Evolutionary conservation across 257 asterid genomes (phyloP), one percentile per base, ranked within the genome.

Genomic region (Solanum lycopersicoides): DNA sequence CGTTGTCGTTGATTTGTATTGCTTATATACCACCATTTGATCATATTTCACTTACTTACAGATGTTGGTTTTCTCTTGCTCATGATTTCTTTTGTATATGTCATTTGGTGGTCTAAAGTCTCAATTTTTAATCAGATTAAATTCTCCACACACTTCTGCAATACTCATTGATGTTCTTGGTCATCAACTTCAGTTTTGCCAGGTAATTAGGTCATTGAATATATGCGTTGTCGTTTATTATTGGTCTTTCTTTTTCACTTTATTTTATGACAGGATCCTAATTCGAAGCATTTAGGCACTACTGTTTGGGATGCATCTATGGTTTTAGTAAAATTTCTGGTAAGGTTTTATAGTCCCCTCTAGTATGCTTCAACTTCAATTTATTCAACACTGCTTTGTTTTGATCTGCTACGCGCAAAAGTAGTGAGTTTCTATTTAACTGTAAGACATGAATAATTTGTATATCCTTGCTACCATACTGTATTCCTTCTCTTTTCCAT

Each of bases 261-360:
- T 88, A 25, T 79, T 87, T 88, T 88, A n/a, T 91, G 90, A 25
- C 89, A 97, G 99, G 98, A 97, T 92, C 99, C 99, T 59, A 96
- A 95, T 91, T 97, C 99, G 87, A 95, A 95, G 93, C 99, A 97
- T 91, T 88, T 95, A 71, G 99, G 99, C 53, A 97, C 99, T 84
- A 97, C 99, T 42, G 99, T 97, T 86, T 97, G 99, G 99, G 99
- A 97, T 91, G 98, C 99, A 60, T 97, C 99, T 37, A 94, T 97
- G 99, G 99, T 97, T 88, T 90, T 97, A 42, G 96, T 92, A 90
- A 97, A 97, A 90, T 97, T 92, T 93, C 94, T 97, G 97, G 99
- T 97, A 91, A 89, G 12, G 21, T 50, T 87, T 86, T n/a, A 85
- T n/a, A 18, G 53, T 37, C 15, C 35, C 10, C 74, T 72, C 25